Conservation (phyloP, 768 basidiomycete genomes). For the Suillus cothurnatus region DNA sequence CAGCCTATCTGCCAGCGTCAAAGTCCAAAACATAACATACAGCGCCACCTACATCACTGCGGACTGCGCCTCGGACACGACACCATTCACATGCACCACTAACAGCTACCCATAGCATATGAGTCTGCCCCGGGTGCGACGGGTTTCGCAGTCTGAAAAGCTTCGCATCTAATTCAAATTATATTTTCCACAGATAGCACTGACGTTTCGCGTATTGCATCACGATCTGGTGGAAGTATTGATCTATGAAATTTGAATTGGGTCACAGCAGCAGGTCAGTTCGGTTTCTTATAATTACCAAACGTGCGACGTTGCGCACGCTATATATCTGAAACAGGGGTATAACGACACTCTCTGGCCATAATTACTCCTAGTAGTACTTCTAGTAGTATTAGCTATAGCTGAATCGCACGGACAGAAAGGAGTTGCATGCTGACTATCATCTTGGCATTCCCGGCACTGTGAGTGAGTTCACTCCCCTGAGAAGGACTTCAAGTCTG, state of each 20-base stretch:
- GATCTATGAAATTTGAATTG: background rate
- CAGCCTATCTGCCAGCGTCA: background rate
- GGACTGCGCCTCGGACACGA: background rate
- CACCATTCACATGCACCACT: background rate
- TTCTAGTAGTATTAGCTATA: background rate
- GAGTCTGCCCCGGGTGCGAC: background rate
- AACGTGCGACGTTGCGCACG: background rate
- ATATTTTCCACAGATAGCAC: background rate
- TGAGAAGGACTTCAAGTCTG: too few species aligned
- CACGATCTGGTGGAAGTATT: background rate
- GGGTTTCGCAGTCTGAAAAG: background rate
- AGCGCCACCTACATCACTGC: background rate
- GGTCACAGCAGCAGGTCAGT: background rate
- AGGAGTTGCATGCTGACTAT: background rate
- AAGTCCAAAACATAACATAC: background rate
- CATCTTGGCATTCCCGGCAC: slow-evolving; percentile 3
- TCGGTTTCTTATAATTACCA: background rate
- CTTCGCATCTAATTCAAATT: background rate
- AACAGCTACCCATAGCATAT: background rate
- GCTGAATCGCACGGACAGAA: background rate
- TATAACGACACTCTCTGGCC: background rate
- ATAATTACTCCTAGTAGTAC: background rate
- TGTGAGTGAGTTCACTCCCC: background rate
- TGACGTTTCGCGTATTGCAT: background rate
- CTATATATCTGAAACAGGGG: background rate